Evolutionary conservation across 2,329 filamentous ascomycete species (phyloP).

Genomic region (Hypoxylon rubiginosum): DNA sequence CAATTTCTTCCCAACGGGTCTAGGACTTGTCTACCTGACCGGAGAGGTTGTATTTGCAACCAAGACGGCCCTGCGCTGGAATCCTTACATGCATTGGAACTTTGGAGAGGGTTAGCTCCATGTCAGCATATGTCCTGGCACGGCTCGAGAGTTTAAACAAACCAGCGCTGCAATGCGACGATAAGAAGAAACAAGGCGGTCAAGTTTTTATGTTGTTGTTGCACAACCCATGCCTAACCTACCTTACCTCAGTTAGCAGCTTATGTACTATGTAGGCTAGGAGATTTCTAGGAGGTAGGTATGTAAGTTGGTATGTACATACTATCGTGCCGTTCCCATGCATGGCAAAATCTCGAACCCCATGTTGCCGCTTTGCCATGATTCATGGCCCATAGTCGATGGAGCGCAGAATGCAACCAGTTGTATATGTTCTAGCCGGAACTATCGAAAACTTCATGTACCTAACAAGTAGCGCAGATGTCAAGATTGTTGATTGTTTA

Average conservation of each 20-base stretch:
- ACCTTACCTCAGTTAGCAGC: constrained; percentile 12
- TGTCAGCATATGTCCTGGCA: constrained; percentile 34
- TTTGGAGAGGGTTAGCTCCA: constrained; percentile 15
- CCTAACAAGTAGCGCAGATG: constrained; percentile 24
- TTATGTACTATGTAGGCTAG: constrained; percentile 16
- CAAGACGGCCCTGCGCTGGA: constrained; percentile 25
- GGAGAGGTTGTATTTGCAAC: constrained; percentile 24
- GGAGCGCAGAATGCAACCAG: constrained; percentile 17
- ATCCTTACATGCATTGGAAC: constrained; percentile 27
- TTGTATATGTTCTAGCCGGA: constrained; percentile 25
- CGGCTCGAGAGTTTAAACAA: constrained; percentile 33
- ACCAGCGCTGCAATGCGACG: constrained; percentile 36
- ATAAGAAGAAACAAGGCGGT: constrained; percentile 33
- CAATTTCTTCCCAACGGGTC: neutral
- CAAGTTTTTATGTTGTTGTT: constrained; percentile 19
- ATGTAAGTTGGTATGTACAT: constrained; percentile 10
- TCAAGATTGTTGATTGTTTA: neutral
- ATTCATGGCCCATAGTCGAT: neutral
- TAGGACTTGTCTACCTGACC: constrained; percentile 6
- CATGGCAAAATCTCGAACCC: constrained; percentile 29
- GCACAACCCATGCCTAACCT: neutral
- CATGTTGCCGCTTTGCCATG: constrained; percentile 20
- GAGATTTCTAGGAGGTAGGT: no score
- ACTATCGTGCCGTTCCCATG: constrained; percentile 38
- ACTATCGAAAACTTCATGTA: constrained; percentile 36